Evolutionary conservation across 2,329 filamentous ascomycete species (phyloP), one percentile per base, ranked within the genome.

Genomic region (Paramyrothecium roridum): DNA sequence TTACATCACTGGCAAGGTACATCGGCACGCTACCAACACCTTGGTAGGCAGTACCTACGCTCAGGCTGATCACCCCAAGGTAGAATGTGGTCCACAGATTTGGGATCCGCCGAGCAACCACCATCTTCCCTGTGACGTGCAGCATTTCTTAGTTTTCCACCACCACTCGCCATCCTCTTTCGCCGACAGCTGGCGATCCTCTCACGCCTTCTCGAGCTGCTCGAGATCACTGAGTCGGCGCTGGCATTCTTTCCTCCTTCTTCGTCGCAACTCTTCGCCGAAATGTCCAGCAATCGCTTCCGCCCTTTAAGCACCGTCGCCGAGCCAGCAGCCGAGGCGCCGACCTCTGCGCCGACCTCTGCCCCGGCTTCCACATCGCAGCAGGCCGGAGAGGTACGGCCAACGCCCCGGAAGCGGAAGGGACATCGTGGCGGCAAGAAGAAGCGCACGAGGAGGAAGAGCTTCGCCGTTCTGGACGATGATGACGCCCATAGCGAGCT

Each of bases 391-490:
- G 59, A 55, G 55, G 54, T 54, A 48, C 52, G 52, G 17, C 48
- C 64, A 40, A 63, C 61, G 57, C 54, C 59, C 62, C 86, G 87
- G 77, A 90, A 91, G 70, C 67, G 73, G 68, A 89, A 88, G 67
- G 88, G 86, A 63, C 88, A 91, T 70, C 84, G 90, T 48, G 87
- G 84, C 33, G 88, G 89, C 40, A 93, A 88, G 79, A 92, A 91
- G 75, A 89, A 89, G 72, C 85, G 56, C 74, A 85, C 58, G n/a
- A 84, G 91, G 60, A 84, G 90, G 59, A 90, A 90, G 75, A 96
- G 91, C 10, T 96, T 96, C 67, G 87, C 89, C 22, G 78, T 82
- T 17, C 74, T 84, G 1, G 75, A 84, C 34, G 83, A 86, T 43
- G 83, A 86, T 43, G 86, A 88, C 56, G 67, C 65, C 52, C 71